Evolutionary conservation across 139 green algal genomes (phyloP).

Genomic region (Nannochloris sp.): DNA sequence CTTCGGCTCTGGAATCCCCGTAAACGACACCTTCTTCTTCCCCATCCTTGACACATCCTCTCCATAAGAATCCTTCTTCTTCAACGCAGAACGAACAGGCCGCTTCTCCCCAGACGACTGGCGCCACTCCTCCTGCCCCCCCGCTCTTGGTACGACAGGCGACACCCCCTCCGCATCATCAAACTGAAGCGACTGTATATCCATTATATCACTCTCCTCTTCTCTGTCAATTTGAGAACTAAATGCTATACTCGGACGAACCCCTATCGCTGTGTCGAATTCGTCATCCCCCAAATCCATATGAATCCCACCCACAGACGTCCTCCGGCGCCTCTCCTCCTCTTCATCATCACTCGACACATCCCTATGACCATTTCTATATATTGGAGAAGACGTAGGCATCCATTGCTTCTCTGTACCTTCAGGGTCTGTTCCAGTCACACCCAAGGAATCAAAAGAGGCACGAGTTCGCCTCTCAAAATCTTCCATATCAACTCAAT

Average conservation of each 20-base stretch:
- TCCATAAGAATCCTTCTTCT: no score
- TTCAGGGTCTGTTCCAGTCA: background rate
- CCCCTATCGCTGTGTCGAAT: conserved; percentile 5
- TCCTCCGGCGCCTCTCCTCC: conserved; percentile 12
- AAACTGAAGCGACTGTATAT: conserved; percentile 8
- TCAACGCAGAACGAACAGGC: no score
- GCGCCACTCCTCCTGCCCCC: conserved; percentile 4
- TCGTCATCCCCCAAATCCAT: conserved; percentile 12
- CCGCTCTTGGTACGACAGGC: background rate
- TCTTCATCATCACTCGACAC: conserved; percentile 1
- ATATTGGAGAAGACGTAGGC: background rate
- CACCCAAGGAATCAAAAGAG: no score
- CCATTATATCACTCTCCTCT: conserved; percentile 19
- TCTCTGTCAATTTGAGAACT: conserved; percentile 34
- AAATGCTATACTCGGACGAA: conserved; percentile 16
- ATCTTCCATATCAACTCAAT: no score
- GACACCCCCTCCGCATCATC: background rate
- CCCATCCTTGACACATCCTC: background rate
- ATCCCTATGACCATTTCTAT: background rate
- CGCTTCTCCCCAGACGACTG: no score
- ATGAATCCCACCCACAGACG: conserved; percentile 8
- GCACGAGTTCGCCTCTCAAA: no score
- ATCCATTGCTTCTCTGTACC: background rate
- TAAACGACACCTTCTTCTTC: conserved; percentile 9
- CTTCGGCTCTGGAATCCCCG: conserved; percentile 8